Base-by-base conservation (phyloP, 345 rosid species). In the Psidium guajava region DNA sequence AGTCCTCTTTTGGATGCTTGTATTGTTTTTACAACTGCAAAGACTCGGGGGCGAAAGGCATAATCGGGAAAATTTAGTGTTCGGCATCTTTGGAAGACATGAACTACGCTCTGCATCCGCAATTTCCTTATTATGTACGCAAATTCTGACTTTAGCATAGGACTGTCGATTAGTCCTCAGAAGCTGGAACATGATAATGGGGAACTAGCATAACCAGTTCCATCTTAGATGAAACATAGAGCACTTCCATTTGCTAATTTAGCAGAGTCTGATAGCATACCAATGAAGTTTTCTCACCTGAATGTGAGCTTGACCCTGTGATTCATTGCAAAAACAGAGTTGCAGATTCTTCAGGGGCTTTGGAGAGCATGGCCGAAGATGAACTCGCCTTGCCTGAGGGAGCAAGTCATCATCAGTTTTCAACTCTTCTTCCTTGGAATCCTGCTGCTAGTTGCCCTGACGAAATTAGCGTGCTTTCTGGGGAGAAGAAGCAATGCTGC, bases 351-450 rank as follows among this genome's bases (percentile, higher is more conserved):
- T 53, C 84, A 55, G 77, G 82, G 27, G 54, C 40, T 85, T 58
- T 82, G 52, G 51, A 88, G 69, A 84, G 86, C 86, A 58, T 90
- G 95, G 95, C 88, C 64, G 42, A 89, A 88, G 80, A 87, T 75
- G 56, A 75, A 89, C 55, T 92, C 91, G 5, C 89, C 87, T 24
- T 94, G 98, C 85, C 85, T 93, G 87, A 85, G 91, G 90, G 98
- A 94, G 93, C 88, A 91, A 40, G 82, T 92, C 85, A 92, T 86
- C 93, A 83, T 93, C 64, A 82, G 56, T 61, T 21, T 93, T 56
- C 95, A 89, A 84, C 89, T 92, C 73, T 89, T 88, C 25, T 94
- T 94, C 88, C 82, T 92, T 20, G 95, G 86, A 74, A 87, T 93
- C 88, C 57, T 93, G 25, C 22, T 93, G 13, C 56, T 90, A 59